Evolutionary conservation across 2,329 filamentous ascomycete species (phyloP), one percentile per base, ranked within the genome.

Genomic region (Cytospora schulzeri): DNA sequence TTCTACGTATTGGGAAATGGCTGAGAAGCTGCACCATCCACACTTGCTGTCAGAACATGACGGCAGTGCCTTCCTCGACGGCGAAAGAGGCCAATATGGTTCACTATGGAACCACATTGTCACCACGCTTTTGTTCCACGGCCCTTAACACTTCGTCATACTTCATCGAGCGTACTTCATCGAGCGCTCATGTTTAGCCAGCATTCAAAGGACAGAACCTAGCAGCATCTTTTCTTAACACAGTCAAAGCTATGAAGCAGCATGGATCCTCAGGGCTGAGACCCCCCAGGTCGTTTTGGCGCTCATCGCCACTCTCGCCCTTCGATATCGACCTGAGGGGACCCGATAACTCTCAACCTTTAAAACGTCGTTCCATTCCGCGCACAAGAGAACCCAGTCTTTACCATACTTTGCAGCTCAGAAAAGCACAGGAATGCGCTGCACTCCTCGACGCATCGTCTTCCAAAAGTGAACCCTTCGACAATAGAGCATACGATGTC

Each of bases 261-360:
- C 48, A 4, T 1, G 12, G 26, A 24, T 1, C 12, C 29, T 22
- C 15, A 19, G 9, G 1, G 11, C 6, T 2, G 50, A 31, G 58
- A 15, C 58, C 33, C 6, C 58, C 58, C 9, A 24, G 3, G 29
- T 60, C 58, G 15, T 1, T n/a, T 3, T 60, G 58, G 58, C 24
- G 26, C 7, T 60, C 58, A 9, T 60, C 58, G 29, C 17, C 50
- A 19, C 58, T 60, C n/a, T 54, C 58, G 26, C 58, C 58, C 26
- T 22, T 29, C 14, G 3, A 31, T 3, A 17, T 12, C 14, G 58
- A 60, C 50, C 12, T 60, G 19, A 45, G 22, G 17, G 31, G 35
- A 24, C 19, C 50, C 52, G 45, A 50, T 48, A 33, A 54, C 14
- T 31, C 7, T 22, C 33, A 11, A 12, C 41, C 54, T n/a, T 17